Evolutionary conservation across 2,329 filamentous ascomycete species (phyloP), one percentile per base, ranked within the genome.

Genomic region (Aspergillus quadricinctus): DNA sequence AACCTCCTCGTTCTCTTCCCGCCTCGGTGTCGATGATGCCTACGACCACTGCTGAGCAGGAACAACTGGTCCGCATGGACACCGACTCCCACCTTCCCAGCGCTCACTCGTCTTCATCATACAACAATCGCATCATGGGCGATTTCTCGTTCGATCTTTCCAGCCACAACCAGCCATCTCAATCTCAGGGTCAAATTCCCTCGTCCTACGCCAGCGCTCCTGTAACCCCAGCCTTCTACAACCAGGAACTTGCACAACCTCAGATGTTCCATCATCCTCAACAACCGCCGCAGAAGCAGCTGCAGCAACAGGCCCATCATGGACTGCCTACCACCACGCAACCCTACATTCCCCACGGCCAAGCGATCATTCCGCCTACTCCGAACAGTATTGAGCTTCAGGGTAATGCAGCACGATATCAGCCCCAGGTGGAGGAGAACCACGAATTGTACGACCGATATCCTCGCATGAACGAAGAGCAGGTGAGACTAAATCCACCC

Each of bases 381-480:
- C 78, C 78, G 9, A 78, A 78, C 56, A 80, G 78, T 57, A 71
- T 76, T 19, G 78, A 80, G 55, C 69, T 80, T 59, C 78, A 80
- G 52, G 75, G 74, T 3, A 72, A 68, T 57, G 71, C 75, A 0
- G 67, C 71, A 43, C 72, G 74, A 31, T 79, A 76, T 58, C 67
- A 69, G 3, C 69, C 73, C 51, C 69, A 70, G 4, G 64, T 76
- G 54, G 75, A 78, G 27, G 74, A 73, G 43, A 70, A 64, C 43
- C 65, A 73, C 50, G 70, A 77, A 17, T 67, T 77, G 55, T 79
- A 79, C 52, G 77, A 79, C 57, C 71, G 73, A 19, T 77, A 77
- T 57, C 64, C 72, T 56, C 73, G 74, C 52, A 69, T 72, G 50
- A 73, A 70, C 48, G 75, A 78, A 56, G 75, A 77, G 52, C 75